Evolutionary conservation across 2,329 filamentous ascomycete species (phyloP).

Genomic region (Nemania diffusa): DNA sequence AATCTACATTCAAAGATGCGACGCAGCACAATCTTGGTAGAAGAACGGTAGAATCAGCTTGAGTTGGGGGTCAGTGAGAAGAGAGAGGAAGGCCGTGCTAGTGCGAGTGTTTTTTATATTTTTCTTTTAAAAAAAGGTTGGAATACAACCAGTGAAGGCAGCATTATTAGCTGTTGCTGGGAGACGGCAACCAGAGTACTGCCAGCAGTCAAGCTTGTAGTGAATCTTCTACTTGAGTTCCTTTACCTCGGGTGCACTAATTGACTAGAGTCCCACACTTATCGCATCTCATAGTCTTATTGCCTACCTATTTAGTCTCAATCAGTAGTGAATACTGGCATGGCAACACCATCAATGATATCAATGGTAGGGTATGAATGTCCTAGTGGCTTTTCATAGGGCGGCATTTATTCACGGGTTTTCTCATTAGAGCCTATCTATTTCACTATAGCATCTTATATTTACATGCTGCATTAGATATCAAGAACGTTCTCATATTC

Average conservation of each 20-base stretch:
- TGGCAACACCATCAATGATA: neutral
- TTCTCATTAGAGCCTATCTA: too few species aligned
- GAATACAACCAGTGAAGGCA: neutral
- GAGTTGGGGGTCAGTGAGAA: neutral
- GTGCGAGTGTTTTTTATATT: too few species aligned
- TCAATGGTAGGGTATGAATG: too few species aligned
- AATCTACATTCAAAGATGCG: neutral
- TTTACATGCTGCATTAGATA: too few species aligned
- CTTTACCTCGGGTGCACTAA: too few species aligned
- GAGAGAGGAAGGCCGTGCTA: neutral
- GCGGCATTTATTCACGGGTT: too few species aligned
- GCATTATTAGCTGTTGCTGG: neutral
- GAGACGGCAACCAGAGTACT: neutral
- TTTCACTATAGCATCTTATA: too few species aligned
- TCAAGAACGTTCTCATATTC: too few species aligned
- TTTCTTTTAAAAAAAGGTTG: neutral
- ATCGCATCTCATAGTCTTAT: neutral
- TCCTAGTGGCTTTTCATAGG: too few species aligned
- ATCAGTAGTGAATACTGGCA: neutral
- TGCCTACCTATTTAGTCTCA: neutral
- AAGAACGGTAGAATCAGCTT: neutral
- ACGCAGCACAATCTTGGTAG: neutral
- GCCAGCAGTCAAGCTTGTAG: too few species aligned
- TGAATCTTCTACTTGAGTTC: too few species aligned
- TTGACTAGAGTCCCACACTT: neutral